Evolutionary conservation across 257 asterid species (phyloP).

Genomic region (Solanum infundibuliforme): DNA sequence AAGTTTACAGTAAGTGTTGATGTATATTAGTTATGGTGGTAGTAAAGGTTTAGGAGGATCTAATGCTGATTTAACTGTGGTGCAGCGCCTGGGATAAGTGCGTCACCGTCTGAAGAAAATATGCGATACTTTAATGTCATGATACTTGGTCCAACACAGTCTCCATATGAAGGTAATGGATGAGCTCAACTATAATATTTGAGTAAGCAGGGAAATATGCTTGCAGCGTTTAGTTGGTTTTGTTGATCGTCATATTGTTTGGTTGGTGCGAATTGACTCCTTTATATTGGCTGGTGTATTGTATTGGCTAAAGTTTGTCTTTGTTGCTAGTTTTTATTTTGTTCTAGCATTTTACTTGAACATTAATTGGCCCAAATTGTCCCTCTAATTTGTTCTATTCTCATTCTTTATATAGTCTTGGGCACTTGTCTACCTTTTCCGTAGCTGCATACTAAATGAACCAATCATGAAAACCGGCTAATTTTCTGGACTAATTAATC

Average conservation of each 20-base stretch:
- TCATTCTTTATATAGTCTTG: neutral
- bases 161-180: conserved; percentile 89
- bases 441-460: neutral
- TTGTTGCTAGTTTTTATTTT: neutral
- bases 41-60: neutral
- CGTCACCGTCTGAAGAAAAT: conserved; percentile 95
- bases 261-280: neutral
- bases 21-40: neutral
- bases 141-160: conserved; percentile 98
- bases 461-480: neutral
- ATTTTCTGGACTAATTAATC: neutral
- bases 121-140: conserved; percentile 98
- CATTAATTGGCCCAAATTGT: neutral
- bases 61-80: conserved; percentile 8
- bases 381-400: neutral
- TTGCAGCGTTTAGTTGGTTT: neutral
- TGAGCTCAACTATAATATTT: neutral
- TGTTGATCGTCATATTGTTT: neutral
- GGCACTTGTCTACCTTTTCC: neutral
- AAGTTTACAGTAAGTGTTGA: neutral
- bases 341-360: neutral
- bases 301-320: neutral
- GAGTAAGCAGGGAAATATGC: neutral
- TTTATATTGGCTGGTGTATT: neutral
- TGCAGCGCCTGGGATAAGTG: conserved; percentile 99